These are phyloP conservation scores for Saccharomycopsis sp. DNA, from an alignment of 805 yeast species.

Conservation along the genomic window DNA sequence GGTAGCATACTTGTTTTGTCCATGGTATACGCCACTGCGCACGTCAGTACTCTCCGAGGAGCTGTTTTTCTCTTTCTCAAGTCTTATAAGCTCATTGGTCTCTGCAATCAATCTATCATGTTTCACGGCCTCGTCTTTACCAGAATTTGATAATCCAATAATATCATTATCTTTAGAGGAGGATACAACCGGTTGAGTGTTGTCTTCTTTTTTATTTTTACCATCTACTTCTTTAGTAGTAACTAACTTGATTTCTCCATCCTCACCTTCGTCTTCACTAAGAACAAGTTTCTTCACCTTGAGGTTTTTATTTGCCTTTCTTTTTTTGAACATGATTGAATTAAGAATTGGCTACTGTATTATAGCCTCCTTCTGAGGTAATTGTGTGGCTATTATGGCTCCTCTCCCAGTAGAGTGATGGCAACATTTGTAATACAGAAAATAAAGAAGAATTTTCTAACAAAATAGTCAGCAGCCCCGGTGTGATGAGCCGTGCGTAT, in stretches of 20 bases:
- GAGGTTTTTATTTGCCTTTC: constrained; percentile 25
- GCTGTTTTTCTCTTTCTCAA: constrained; percentile 14
- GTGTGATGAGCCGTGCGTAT: neutral
- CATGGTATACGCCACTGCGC: constrained; percentile 28
- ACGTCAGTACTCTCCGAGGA: neutral
- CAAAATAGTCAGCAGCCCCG: neutral
- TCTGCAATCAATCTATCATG: constrained; percentile 23
- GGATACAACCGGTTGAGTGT: no score
- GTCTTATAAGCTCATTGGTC: constrained; percentile 18
- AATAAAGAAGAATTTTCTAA: no score
- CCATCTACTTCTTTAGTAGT: constrained; percentile 10
- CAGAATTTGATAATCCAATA: constrained; percentile 11
- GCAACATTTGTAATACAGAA: no score
- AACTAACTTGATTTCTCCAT: neutral
- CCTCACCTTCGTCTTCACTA: constrained; percentile 14
- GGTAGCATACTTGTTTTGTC: constrained; percentile 25
- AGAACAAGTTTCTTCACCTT: constrained; percentile 15
- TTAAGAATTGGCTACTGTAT: no score
- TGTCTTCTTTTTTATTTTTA: constrained; percentile 9
- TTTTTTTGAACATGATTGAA: constrained; percentile 39
- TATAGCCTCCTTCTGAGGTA: no score
- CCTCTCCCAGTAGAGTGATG: no score
- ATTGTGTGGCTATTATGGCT: no score
- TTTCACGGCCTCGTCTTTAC: constrained; percentile 25
- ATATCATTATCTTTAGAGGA: neutral